Base-by-base conservation (phyloP, 257 asterid genomes). In the Penstemon eatonii region DNA sequence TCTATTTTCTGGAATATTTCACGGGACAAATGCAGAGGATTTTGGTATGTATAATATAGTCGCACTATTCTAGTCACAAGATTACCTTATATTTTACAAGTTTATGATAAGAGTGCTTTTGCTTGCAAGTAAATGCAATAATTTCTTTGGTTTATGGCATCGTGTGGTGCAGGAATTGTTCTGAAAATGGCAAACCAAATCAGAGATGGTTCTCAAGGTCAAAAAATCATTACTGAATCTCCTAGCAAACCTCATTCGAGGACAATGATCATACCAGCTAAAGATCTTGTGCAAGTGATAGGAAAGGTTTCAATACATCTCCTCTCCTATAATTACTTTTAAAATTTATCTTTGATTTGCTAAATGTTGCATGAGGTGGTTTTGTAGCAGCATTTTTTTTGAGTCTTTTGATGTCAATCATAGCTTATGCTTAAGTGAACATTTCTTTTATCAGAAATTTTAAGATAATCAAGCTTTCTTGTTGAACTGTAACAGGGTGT, bases 221-320 rank as follows among this genome's bases (percentile, higher is more conserved):
- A 72, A 67, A 86, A 79, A 69, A 72, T 45, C 73, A 47, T 40
- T 67, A 71, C 80, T 41, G 96, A 84, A 70, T 56, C 75, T 73
- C 66, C 81, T 68, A 77, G 33, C 83, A 87, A 83, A 77, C 89
- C 83, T 56, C 88, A 83, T 56, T 72, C 83, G 13, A 81, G 62
- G 83, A 89, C 93, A 69, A 71, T 94, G 69, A 84, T 94, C 65
- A 84, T 94, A 70, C 85, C 86, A 56, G 81, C 92, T 61, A 76
- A 79, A 76, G 99, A 94, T 75, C 91, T 94, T 70, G 89, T 87
- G 80, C 99, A 94, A 87, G 86, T 94, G 77, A 81, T 74, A 70
- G 96, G 95, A n/a, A 94, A 91, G 99, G 99, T 93, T 75, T 40
- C 58, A 25, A 55, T 53, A 8, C 7, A 36, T 36, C 40, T 54